Evolutionary conservation across 2,329 filamentous ascomycete genomes (phyloP).

Genomic region (Aspergillus neoniger): DNA sequence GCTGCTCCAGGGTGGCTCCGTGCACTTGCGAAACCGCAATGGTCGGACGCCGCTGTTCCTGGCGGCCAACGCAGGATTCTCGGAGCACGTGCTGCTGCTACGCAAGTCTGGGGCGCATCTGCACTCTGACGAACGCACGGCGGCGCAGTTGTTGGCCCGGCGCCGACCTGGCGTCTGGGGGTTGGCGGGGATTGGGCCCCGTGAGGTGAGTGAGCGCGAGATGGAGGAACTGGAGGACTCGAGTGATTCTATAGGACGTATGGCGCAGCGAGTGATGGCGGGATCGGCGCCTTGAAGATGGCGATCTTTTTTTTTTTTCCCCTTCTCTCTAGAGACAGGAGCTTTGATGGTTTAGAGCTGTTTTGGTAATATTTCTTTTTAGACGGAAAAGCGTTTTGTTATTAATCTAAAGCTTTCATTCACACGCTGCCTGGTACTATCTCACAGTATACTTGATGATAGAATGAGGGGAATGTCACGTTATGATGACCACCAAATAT

Average conservation of each 20-base stretch:
- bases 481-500: background rate
- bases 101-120: slow-evolving; percentile 61
- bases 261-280: slow-evolving; percentile 22
- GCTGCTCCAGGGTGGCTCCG: slow-evolving; percentile 58
- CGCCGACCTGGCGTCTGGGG: slow-evolving; percentile 47
- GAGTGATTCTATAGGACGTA: slow-evolving; percentile 1
- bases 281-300: slow-evolving; percentile 31
- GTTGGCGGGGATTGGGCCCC: slow-evolving; percentile 43
- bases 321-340: background rate
- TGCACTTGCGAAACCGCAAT: slow-evolving; percentile 60
- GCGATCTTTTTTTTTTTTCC: background rate
- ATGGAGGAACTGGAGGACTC: slow-evolving; percentile 21
- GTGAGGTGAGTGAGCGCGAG: slow-evolving; percentile 28
- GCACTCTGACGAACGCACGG: slow-evolving; percentile 57
- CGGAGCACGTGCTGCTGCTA: slow-evolving; percentile 57
- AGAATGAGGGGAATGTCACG: background rate
- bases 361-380: too few relatives aligned
- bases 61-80: slow-evolving; percentile 58
- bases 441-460: background rate
- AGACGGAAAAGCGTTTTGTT: background rate
- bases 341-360: background rate
- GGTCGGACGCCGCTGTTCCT: slow-evolving; percentile 62
- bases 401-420: background rate
- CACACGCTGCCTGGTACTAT: background rate
- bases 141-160: slow-evolving; percentile 53